phyloP scores from a whole-genome alignment of 306 rosid genomes.

The cucumber (Cucumis sativus) region Cucumber_9930_V3 NC_026655.2:5149501-5150000 shows the following conservation, averaged over 20 bases:
- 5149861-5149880: not conserved
- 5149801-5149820: slow-evolving; percentile 96
- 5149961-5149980: not conserved
- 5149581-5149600: slow-evolving; percentile 24
- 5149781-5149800: slow-evolving; percentile 58
- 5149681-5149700: not conserved
- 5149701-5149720: not conserved
- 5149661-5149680: not conserved
- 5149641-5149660: not conserved
- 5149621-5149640: slow-evolving; percentile 7
- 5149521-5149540: not conserved
- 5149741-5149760: slow-evolving; percentile 69
- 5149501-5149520: not conserved
- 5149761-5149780: slow-evolving; percentile 76
- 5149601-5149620: slow-evolving; percentile 83
- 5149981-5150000: not conserved
- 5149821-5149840: not conserved
- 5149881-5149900: not conserved
- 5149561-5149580: slow-evolving; percentile 18
- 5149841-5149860: not conserved
- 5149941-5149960: not conserved
- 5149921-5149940: not conserved
- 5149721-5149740: slow-evolving; percentile 89
- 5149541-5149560: not conserved
- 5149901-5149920: not conserved